Percentiles rank a stretch among this genome's conserved stretches.
Evolutionary conservation across 768 basidiomycete genomes (phyloP).

Genomic region (Termitomyces sp.): DNA sequence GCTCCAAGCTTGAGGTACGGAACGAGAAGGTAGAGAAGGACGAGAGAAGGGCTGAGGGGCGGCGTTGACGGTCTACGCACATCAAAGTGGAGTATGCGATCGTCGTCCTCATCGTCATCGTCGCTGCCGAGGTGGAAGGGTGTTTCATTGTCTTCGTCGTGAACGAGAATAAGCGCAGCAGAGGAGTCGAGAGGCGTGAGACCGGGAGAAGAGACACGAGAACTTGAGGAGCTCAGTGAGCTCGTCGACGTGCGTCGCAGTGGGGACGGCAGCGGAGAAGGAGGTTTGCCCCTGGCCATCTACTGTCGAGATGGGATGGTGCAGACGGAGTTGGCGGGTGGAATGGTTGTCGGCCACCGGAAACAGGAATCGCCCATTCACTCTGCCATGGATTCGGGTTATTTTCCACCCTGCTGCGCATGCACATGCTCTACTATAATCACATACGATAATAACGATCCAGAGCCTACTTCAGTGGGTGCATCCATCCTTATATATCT

Average conservation of each 20-base stretch:
- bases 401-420: neutral
- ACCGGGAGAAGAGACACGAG: conserved; percentile 18
- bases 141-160: conserved; percentile 43
- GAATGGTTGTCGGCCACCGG: neutral
- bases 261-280: conserved; percentile 11
- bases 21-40: conserved; percentile 67
- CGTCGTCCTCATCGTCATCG: conserved; percentile 32
- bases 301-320: neutral
- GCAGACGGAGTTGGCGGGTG: neutral
- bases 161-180: conserved; percentile 62
- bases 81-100: conserved; percentile 43
- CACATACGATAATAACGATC: neutral
- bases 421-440: neutral
- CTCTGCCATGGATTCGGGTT: neutral
- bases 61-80: conserved; percentile 38
- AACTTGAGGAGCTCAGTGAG: conserved; percentile 23
- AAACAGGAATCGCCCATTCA: neutral
- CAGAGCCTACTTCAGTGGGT: no score
- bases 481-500: no score
- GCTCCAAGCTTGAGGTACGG: conserved; percentile 73
- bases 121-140: conserved; percentile 36
- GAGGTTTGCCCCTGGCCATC: conserved; percentile 17
- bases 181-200: conserved; percentile 34
- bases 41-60: conserved; percentile 51
- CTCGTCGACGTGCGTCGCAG: conserved; percentile 14